Conservation (phyloP, 768 basidiomycete species). For the Trametes cingulata region DNA sequence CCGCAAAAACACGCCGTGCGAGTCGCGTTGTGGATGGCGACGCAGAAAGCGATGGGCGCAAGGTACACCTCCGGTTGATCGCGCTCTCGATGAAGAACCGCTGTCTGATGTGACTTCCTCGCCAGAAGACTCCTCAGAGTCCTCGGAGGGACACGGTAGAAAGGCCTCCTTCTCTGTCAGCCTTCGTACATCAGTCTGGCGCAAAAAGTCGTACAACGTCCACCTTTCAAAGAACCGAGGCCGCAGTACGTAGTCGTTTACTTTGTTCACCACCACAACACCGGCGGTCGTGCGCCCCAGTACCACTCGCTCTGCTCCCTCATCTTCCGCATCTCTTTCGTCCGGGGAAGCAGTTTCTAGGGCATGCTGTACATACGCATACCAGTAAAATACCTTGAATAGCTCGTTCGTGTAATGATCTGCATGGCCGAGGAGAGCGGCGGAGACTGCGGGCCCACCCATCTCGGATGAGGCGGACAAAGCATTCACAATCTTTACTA, state of each 20-base stretch:
- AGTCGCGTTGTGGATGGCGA: not conserved
- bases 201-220: not conserved
- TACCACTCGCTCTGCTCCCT: not conserved
- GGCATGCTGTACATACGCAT: not conserved
- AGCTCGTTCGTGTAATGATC: not conserved
- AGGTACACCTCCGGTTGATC: not conserved
- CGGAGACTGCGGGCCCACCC: not conserved
- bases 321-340: too few relatives aligned
- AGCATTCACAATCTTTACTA: not conserved
- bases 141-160: too few relatives aligned
- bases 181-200: not conserved
- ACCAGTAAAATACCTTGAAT: not conserved
- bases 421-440: not conserved
- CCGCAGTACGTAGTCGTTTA: not conserved
- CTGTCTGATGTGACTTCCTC: not conserved
- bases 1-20: not conserved
- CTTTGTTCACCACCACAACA: not conserved
- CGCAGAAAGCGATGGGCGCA: not conserved
- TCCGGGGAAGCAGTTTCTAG: not conserved
- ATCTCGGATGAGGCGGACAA: not conserved
- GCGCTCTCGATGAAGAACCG: not conserved
- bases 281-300: not conserved
- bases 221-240: not conserved
- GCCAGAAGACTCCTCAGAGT: too few relatives aligned
- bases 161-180: not conserved